phyloP scores from a whole-genome alignment of 345 rosid species.

The Aquilaria sinensis region DNA sequence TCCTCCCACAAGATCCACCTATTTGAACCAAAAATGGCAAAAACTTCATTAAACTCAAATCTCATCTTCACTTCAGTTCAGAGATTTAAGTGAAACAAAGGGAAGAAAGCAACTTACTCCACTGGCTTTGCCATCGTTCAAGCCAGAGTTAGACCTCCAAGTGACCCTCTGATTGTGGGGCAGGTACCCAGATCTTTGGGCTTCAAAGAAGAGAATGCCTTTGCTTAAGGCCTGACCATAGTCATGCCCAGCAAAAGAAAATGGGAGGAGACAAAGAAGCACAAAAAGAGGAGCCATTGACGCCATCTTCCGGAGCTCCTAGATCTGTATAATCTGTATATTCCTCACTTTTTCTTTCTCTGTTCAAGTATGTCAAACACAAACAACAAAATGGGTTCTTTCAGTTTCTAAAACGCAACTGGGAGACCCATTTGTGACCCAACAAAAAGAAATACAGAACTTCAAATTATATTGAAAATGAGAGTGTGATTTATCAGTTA shows the following conservation, averaged over 20 bases:
- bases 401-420: slow-evolving; percentile 6
- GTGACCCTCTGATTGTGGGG: slow-evolving; percentile 82
- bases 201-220: slow-evolving; percentile 95
- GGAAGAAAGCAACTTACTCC: slow-evolving; percentile 50
- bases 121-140: slow-evolving; percentile 89
- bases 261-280: slow-evolving; percentile 49
- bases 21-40: background rate
- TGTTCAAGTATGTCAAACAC: background rate
- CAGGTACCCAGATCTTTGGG: slow-evolving; percentile 94
- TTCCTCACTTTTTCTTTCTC: too few species aligned
- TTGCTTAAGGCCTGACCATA: slow-evolving; percentile 88
- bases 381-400: slow-evolving; percentile 12
- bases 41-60: background rate
- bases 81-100: too few species aligned
- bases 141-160: slow-evolving; percentile 93
- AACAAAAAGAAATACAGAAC: slow-evolving; percentile 1
- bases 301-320: slow-evolving; percentile 21
- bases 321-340: slow-evolving; percentile 17
- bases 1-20: slow-evolving; percentile 98
- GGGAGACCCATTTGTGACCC: slow-evolving; percentile 2
- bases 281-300: slow-evolving; percentile 37
- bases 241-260: slow-evolving; percentile 75
- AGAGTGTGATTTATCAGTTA: slow-evolving; percentile 30
- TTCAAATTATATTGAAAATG: slow-evolving; percentile 23
- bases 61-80: too few species aligned